Evolutionary conservation across 2,329 filamentous ascomycete genomes (phyloP).

Genomic region (Colletotrichum sp.): DNA sequence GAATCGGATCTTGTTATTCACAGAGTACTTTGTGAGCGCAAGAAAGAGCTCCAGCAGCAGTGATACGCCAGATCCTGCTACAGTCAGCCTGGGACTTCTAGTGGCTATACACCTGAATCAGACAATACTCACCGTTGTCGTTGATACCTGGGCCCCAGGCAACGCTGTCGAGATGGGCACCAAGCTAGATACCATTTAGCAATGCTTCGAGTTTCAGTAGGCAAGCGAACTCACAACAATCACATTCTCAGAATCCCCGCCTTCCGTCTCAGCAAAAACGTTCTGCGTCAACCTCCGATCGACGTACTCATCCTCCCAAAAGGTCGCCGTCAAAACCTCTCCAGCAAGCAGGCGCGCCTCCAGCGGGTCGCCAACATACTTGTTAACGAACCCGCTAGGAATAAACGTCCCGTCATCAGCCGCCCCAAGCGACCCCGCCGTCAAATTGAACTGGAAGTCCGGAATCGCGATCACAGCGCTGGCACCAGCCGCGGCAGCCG

Average conservation of each 20-base stretch:
- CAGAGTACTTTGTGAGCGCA: constrained; percentile 36
- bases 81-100: background rate
- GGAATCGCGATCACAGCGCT: constrained; percentile 34
- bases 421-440: constrained; percentile 28
- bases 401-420: constrained; percentile 32
- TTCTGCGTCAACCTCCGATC: constrained; percentile 47
- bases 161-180: constrained; percentile 48
- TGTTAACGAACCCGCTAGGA: constrained; percentile 32
- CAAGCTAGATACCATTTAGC: constrained; percentile 26
- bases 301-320: constrained; percentile 36
- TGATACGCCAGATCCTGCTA: constrained; percentile 35
- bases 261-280: constrained; percentile 48
- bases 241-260: constrained; percentile 45
- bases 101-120: rapidly evolving
- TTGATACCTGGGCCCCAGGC: constrained; percentile 49
- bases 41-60: constrained; percentile 45
- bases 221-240: constrained; percentile 27
- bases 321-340: constrained; percentile 35
- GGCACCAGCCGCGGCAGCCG: constrained; percentile 32
- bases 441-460: constrained; percentile 30
- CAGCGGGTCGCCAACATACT: constrained; percentile 28
- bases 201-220: rapidly evolving
- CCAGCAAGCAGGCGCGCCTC: constrained; percentile 34
- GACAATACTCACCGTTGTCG: constrained; percentile 38
- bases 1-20: constrained; percentile 43